These are phyloP conservation scores for Vigna hirtella DNA, from an alignment of 306 rosid species.

Conservation along the genomic window DNA sequence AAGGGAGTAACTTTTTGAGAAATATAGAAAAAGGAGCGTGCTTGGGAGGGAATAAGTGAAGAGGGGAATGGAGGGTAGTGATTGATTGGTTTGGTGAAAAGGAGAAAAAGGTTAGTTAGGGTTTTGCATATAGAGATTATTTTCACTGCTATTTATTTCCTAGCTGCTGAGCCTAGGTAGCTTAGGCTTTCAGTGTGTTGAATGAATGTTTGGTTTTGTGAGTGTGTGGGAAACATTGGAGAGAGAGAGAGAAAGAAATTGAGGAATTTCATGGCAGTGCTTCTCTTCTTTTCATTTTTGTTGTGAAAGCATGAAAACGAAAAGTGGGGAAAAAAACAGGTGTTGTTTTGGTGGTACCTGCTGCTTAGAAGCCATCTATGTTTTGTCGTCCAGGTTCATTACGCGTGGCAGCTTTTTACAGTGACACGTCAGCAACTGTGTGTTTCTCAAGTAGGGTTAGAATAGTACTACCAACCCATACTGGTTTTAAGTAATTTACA, in stretches of 20 bases:
- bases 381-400: constrained; percentile 17
- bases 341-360: constrained; percentile 2
- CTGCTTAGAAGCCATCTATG: constrained; percentile 2
- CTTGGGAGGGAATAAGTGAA: constrained; percentile 13
- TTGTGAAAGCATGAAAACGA: constrained; percentile 34
- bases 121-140: constrained; percentile 46
- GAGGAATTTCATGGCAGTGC: constrained; percentile 44
- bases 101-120: constrained; percentile 50
- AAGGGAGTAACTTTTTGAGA: constrained; percentile 40
- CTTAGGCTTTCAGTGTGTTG: neutral
- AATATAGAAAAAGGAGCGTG: constrained; percentile 28
- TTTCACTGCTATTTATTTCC: constrained; percentile 17
- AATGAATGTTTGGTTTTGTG: neutral
- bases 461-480: neutral
- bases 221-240: neutral
- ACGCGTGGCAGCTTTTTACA: neutral
- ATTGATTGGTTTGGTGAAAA: constrained; percentile 37
- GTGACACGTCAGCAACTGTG: neutral
- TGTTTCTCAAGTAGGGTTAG: neutral
- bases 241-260: constrained; percentile 14
- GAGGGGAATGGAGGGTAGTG: constrained; percentile 32
- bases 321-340: constrained; percentile 26
- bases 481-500: neutral
- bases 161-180: neutral
- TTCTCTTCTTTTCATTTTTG: no score